Conservation (phyloP, 768 basidiomycete genomes). For the Aureoboletus auriporus region DNA sequence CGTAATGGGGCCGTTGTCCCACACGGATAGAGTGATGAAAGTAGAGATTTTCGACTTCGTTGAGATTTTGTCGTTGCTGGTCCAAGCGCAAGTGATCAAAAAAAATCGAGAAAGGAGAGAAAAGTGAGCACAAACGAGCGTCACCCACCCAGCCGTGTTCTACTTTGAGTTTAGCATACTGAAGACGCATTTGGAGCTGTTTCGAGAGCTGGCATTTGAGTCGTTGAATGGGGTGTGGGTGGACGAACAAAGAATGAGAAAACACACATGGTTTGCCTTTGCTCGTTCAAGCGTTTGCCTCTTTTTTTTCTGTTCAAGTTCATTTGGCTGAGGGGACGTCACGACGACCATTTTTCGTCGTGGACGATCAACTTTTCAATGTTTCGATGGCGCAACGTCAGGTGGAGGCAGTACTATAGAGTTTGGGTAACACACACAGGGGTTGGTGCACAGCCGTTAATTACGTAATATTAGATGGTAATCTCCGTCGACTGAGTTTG, state of each 20-base stretch:
- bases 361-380: slow-evolving; percentile 5
- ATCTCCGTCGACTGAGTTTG: no score
- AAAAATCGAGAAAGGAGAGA: not conserved
- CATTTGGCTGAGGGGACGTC: slow-evolving; percentile 22
- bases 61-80: slow-evolving; percentile 73
- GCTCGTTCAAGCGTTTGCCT: slow-evolving; percentile 52
- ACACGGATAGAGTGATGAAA: slow-evolving; percentile 55
- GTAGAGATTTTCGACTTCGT: slow-evolving; percentile 81
- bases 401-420: no score
- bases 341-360: slow-evolving; percentile 18
- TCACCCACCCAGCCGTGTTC: slow-evolving; percentile 74
- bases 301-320: slow-evolving; percentile 36
- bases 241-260: not conserved
- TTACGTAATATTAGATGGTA: no score
- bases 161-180: slow-evolving; percentile 75
- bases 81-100: slow-evolving; percentile 1
- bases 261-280: slow-evolving; percentile 54
- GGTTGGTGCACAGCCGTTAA: no score
- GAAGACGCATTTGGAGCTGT: slow-evolving; percentile 69
- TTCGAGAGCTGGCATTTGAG: slow-evolving; percentile 49
- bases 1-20: slow-evolving; percentile 17
- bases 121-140: not conserved
- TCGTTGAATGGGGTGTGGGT: not conserved
- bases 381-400: not conserved
- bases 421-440: no score